phyloP scores from a whole-genome alignment of 345 rosid species.

The Gossypium turneri region DNA sequence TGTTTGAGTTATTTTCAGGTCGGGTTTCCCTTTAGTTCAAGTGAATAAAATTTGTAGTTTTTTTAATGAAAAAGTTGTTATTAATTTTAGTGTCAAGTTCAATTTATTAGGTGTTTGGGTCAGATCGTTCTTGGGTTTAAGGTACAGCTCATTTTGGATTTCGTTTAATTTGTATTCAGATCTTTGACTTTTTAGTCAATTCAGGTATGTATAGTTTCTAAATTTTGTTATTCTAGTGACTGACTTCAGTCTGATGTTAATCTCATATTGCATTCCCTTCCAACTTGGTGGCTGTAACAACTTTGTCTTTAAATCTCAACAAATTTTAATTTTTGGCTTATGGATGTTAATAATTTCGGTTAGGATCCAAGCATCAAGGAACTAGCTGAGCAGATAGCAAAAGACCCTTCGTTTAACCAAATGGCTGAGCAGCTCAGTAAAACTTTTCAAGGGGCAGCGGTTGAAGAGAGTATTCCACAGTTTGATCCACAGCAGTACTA shows the following conservation, averaged over 20 bases:
- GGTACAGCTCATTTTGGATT: not conserved
- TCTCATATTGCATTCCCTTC: not conserved
- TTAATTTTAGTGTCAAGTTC: not conserved
- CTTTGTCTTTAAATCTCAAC: not conserved
- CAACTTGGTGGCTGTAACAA: not conserved
- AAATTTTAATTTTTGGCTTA: not conserved
- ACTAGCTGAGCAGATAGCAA: constrained; percentile 88
- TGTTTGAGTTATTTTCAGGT: not conserved
- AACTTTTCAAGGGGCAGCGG: constrained; percentile 56
- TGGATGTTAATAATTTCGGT: constrained; percentile 2
- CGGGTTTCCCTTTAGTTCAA: not conserved
- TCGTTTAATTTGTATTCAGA: not conserved
- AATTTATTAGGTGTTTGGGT: not conserved
- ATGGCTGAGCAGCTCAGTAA: constrained; percentile 96
- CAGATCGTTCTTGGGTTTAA: not conserved
- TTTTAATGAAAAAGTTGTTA: not conserved
- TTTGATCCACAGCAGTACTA: constrained; percentile 74
- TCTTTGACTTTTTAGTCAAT: not conserved
- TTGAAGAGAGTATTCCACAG: constrained; percentile 53
- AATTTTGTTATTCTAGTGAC: not conserved
- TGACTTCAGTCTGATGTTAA: not conserved
- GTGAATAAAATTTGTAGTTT: not conserved
- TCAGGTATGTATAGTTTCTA: not conserved
- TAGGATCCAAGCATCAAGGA: constrained; percentile 95
- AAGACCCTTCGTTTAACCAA: constrained; percentile 88